Evolutionary conservation across 106 monocot species (phyloP), one percentile per base, ranked within the genome.

Genomic region (Allium fistulosum): DNA sequence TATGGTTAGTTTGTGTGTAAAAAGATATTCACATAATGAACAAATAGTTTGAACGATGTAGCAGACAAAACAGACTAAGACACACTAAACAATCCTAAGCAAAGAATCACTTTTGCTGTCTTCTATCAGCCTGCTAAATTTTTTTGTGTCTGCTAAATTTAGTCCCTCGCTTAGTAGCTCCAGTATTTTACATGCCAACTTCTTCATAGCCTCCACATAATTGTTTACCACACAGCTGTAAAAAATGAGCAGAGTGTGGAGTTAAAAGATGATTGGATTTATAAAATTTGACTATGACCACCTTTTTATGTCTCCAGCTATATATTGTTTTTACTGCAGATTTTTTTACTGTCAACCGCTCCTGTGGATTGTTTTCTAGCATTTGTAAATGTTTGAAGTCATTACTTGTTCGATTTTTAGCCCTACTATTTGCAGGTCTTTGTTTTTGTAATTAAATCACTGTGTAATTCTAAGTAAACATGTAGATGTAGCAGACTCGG

Each of bases 91-190:
- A n/a, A n/a, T n/a, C 78, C 96, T 88, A 16, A 97, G 17, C 53
- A 97, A 64, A 4, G 88, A 97, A 80, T 97, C 96, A 75, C 80
- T 86, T 27, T 84, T 81, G 12, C 37, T 57, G 70, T 82, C 80
- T 46, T 58, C 69, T 46, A 88, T 62, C 7, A 88, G 77, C 53
- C 67, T 61, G 66, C 82, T 75, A 67, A 89, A 70, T 9, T 52
- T 70, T 49, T 60, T 67, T 27, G 16, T 65, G 61, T 84, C 88
- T 46, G 15, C 67, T 14, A 97, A 57, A 14, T 74, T 76, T 53
- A 97, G 72, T 12, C 88, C 92, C 73, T 84, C 86, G 26, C 70
- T 88, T 56, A 97, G 17, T 76, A 88, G 77, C 27, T 92, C 88
- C 52, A 97, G 78, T 49, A 97, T 67, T 57, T 86, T 72, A 66